Base-by-base conservation (phyloP, 441 rosid genomes). In the Gossypium trilobum region DNA sequence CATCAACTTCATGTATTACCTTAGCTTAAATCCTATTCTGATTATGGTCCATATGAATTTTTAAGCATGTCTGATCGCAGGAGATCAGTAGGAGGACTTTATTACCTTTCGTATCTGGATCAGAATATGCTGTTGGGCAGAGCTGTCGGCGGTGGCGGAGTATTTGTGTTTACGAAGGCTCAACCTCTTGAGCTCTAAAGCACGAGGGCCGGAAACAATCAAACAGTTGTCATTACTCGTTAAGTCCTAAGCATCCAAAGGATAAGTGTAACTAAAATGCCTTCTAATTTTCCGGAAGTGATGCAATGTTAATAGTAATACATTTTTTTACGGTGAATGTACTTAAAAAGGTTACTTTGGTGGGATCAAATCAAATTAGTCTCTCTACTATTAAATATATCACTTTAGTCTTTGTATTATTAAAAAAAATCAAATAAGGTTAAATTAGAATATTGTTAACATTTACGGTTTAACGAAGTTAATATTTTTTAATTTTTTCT, bases 111-210 rank as follows among this genome's bases (percentile, higher is more conserved):
- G 2, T 94, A 87, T 76, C 86, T 91, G 72, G 97, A 91, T 72
- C 65, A 67, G 29, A 83, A 91, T 71, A 87, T 93, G 97, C 95
- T 89, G 74, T 73, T 93, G 83, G 97, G 97, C 31, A 91, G 97
- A 16, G 83, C 97, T 7, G 91, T 91, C 64, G 97, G 98, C 66
- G 91, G 98, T 58, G 98, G 97, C 17, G 96, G 98, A 71, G 87
- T 90, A 22, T 91, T 93, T 78, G 85, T 93, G 67, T 94, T 94
- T 75, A 90, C 95, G 27, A 87, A 77, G 79, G 86, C 96, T 80
- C 96, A 91, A 77, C 88, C 96, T 58, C 87, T 94, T 3, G 61
- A 87, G 56, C 81, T 82, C 5, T 91, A 84, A 86, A 54, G 76
- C 74, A 13, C 2, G 17, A 44, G 51, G 70, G n/a, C 36, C 0